Conservation (phyloP, 2,329 filamentous ascomycete genomes). For the Calonectria fujianensis region DNA sequence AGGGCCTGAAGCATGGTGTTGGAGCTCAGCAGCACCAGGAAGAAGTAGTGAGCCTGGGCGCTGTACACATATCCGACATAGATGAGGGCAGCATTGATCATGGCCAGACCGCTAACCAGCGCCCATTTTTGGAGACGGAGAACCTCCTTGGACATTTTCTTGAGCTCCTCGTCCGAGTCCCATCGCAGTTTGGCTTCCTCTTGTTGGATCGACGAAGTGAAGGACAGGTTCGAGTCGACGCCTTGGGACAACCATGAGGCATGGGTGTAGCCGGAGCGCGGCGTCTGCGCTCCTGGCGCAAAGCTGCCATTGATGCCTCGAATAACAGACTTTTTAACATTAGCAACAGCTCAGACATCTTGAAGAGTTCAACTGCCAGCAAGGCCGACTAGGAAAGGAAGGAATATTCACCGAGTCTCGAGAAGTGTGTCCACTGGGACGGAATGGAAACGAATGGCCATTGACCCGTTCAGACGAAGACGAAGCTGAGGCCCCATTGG, state of each 20-base stretch:
- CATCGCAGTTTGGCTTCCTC: constrained; percentile 64
- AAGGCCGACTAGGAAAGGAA: neutral
- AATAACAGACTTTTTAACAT: constrained; percentile 57
- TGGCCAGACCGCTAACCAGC: constrained; percentile 59
- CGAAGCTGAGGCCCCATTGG: constrained; percentile 38
- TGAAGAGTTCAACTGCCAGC: neutral
- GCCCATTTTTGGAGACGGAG: constrained; percentile 63
- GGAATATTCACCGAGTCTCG: constrained; percentile 56
- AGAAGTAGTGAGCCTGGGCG: constrained; percentile 65
- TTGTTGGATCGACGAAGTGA: constrained; percentile 60
- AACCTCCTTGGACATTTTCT: constrained; percentile 61
- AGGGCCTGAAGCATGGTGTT: constrained; percentile 65
- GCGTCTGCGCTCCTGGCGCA: constrained; percentile 57
- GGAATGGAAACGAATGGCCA: constrained; percentile 44
- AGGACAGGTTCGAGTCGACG: constrained; percentile 59
- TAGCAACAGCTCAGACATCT: constrained; percentile 16
- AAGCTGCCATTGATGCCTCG: constrained; percentile 58
- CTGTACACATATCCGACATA: constrained; percentile 60
- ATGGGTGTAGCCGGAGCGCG: constrained; percentile 56
- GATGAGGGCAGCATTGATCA: constrained; percentile 61
- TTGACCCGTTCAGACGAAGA: constrained; percentile 36
- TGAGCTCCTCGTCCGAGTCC: constrained; percentile 64
- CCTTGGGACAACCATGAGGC: constrained; percentile 59
- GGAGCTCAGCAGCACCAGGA: constrained; percentile 67
- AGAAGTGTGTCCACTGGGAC: constrained; percentile 47